These are phyloP conservation scores for Malassezia arunalokei DNA, from an alignment of 1,284 basidiomycete genomes.

Conservation along the genomic window DNA sequence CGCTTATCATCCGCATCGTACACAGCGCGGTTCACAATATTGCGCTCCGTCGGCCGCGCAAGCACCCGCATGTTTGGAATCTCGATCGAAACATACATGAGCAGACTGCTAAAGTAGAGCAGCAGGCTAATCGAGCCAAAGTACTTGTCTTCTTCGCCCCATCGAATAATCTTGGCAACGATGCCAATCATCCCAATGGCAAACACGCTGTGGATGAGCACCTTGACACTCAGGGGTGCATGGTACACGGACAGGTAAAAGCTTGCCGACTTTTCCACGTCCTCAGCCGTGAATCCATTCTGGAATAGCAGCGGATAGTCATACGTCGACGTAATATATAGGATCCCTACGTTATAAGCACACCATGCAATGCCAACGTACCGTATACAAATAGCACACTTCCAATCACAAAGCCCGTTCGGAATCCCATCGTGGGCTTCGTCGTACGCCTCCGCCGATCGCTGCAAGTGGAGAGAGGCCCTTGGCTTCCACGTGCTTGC, in stretches of 20 bases:
- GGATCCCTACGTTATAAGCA: conserved; percentile 19
- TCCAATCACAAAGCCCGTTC: conserved; percentile 39
- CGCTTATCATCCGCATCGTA: not conserved
- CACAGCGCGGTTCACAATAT: conserved; percentile 10
- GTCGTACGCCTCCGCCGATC: too few relatives aligned
- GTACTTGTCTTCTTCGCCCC: conserved; percentile 43
- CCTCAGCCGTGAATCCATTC: conserved; percentile 5
- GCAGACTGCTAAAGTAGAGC: conserved; percentile 33
- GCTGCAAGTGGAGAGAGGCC: too few relatives aligned
- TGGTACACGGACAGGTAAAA: conserved; percentile 40
- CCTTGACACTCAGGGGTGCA: conserved; percentile 30
- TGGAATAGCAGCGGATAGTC: conserved; percentile 41
- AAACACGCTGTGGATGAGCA: conserved; percentile 40
- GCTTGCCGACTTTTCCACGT: conserved; percentile 26
- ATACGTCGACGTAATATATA: conserved; percentile 39
- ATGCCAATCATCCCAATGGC: conserved; percentile 37
- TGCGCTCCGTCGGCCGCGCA: conserved; percentile 28
- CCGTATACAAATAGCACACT: conserved; percentile 39
- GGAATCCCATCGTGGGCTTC: conserved; percentile 34
- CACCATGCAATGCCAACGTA: conserved; percentile 1
- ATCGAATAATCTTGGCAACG: conserved; percentile 39
- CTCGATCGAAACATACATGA: conserved; percentile 37
- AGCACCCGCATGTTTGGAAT: conserved; percentile 40
- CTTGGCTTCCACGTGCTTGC: too few relatives aligned
- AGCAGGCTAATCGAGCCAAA: conserved; percentile 39